Evolutionary conservation across 2,329 filamentous ascomycete genomes (phyloP), one percentile per base, ranked within the genome.

Genomic region (Talaromyces rugulosus): DNA sequence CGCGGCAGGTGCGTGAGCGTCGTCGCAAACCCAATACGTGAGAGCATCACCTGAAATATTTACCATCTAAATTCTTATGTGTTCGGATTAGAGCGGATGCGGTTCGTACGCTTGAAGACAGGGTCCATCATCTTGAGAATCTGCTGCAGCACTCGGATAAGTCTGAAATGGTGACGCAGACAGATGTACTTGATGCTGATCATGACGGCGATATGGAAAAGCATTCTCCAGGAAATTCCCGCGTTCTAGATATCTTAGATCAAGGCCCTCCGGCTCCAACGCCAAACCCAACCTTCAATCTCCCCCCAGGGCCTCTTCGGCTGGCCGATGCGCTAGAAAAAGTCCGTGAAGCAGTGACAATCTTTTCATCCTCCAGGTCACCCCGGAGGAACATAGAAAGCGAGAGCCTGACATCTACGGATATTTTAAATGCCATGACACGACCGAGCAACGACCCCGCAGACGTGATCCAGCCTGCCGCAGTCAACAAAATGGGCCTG

Each of bases 381-480:
- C 4, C 36, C 16, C 7, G 8, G 7, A 5, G 16, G 27, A 3
- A 33, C 5, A 57, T 53, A 27, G 31, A 42, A 7, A 28, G 2
- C 12, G 12, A 12, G 56, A 56, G 40, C 12, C 9, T 62, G n/a
- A 31, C 50, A 2, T 31, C 60, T 6, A 59, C 34, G n/a, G 60
- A 62, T 18, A 62, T 62, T n/a, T 2, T 55, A 9, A 55, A 52
- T 58, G 28, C 55, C 9, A 36, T 62, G 14, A 53, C 30, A 14
- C 27, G 23, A 9, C 51, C 56, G 6, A 18, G 18, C 23, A 33
- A 11, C 12, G 33, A 5, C 23, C 5, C n/a, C 50, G 27, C 50
- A 18, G 12, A 28, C 8, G 18, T 59, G 18, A 36, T 62, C 42
- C 27, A 42, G 4, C 34, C 2, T 6, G 36, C 47, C 3, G 53